These are phyloP conservation scores for Camelina sativa DNA, from an alignment of 345 rosid species.

Conservation along the genomic window DNA sequence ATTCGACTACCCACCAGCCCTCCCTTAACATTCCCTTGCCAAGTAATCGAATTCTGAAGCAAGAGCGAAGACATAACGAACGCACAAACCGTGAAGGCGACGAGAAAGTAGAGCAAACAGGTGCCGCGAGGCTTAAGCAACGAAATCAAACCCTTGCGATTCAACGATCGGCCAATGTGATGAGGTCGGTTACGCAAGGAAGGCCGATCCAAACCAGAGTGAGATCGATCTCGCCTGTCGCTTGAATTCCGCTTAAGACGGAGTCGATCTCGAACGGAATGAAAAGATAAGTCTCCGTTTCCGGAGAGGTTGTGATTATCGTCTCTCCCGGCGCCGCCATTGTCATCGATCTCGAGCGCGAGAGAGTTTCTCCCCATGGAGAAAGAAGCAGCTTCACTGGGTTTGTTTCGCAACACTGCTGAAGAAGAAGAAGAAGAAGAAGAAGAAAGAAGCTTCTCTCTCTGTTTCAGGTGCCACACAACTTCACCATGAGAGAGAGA, in stretches of 20 bases:
- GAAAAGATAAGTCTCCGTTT: conserved; percentile 43
- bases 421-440: background rate
- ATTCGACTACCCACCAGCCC: conserved; percentile 51
- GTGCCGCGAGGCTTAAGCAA: conserved; percentile 64
- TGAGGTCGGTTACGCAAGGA: conserved; percentile 49
- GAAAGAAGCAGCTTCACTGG: conserved; percentile 8
- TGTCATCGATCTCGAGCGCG: conserved; percentile 52
- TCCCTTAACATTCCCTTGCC: conserved; percentile 57
- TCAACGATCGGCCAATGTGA: conserved; percentile 44
- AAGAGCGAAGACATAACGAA: conserved; percentile 76
- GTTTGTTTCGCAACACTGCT: background rate
- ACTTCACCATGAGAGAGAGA: conserved; percentile 43
- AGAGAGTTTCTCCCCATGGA: conserved; percentile 59
- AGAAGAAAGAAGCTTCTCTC: background rate
- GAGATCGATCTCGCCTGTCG: conserved; percentile 49
- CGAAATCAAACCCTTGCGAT: conserved; percentile 63
- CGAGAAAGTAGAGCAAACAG: conserved; percentile 61
- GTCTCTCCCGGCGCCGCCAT: conserved; percentile 45
- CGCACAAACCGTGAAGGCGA: conserved; percentile 66
- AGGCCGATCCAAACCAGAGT: conserved; percentile 53
- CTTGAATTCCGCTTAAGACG: conserved; percentile 61
- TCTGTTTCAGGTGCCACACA: conserved; percentile 38
- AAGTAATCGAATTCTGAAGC: conserved; percentile 78
- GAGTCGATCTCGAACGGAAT: conserved; percentile 70
- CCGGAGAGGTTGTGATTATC: conserved; percentile 31